These are phyloP conservation scores for Aspergillus baeticus DNA, from an alignment of 495 filamentous ascomycete species.

Conservation along the genomic window DNA sequence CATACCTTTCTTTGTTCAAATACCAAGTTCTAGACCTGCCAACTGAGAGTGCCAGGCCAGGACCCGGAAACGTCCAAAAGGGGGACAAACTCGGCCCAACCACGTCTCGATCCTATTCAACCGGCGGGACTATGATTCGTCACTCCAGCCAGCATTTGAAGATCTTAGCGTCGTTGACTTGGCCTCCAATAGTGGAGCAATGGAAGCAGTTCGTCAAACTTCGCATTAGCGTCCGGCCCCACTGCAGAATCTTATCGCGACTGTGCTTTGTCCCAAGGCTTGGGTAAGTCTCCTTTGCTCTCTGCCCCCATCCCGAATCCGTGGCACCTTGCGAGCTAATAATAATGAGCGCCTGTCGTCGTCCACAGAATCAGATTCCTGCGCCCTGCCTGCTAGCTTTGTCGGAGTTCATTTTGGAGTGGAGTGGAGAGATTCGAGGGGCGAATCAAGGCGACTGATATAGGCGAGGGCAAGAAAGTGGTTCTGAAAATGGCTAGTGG, in stretches of 20 bases:
- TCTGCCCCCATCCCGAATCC: neutral
- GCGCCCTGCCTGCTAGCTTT: neutral
- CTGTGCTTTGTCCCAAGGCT: neutral
- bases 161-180: neutral
- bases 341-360: neutral
- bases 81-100: too few relatives aligned
- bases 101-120: too few relatives aligned
- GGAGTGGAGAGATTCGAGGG: too few relatives aligned
- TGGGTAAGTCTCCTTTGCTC: neutral
- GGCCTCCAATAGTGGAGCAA: neutral
- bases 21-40: too few relatives aligned
- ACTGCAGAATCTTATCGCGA: neutral
- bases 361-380: neutral
- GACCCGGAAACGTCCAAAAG: too few relatives aligned
- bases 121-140: too few relatives aligned
- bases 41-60: too few relatives aligned
- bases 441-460: too few relatives aligned
- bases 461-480: too few relatives aligned
- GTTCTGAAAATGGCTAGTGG: too few relatives aligned
- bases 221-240: neutral
- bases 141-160: too few relatives aligned
- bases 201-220: neutral
- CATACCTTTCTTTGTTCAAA: too few relatives aligned
- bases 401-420: neutral
- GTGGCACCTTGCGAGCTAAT: neutral